phyloP scores from a whole-genome alignment of 805 yeast genomes.

The Yarrowia bubula region DNA sequence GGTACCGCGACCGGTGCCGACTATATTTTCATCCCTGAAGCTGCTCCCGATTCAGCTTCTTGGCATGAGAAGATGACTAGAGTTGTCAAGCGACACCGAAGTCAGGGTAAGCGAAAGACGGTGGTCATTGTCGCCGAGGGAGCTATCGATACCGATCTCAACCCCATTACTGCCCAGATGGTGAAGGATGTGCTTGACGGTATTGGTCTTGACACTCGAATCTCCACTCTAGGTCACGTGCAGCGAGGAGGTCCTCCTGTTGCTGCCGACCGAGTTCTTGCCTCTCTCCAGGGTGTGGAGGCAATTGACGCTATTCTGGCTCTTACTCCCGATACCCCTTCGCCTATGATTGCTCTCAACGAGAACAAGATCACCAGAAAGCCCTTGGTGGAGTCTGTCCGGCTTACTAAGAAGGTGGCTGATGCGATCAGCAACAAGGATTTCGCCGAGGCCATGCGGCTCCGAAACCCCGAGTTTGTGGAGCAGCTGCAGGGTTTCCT shows the following conservation, averaged over 20 bases:
- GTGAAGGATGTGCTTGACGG: constrained; percentile 74
- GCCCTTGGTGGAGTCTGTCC: constrained; percentile 87
- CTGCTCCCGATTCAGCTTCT: constrained; percentile 68
- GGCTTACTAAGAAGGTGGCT: constrained; percentile 85
- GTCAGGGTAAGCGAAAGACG: constrained; percentile 86
- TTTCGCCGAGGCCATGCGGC: constrained; percentile 80
- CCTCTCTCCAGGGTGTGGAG: constrained; percentile 96
- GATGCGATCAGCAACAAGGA: constrained; percentile 74
- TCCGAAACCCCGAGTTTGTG: constrained; percentile 84
- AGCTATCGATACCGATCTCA: constrained; percentile 78
- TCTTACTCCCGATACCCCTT: constrained; percentile 84
- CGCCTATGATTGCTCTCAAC: constrained; percentile 87
- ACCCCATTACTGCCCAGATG: constrained; percentile 74
- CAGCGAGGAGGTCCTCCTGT: constrained; percentile 99
- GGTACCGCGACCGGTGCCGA: constrained; percentile 97
- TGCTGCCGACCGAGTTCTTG: constrained; percentile 86
- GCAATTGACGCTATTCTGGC: constrained; percentile 92
- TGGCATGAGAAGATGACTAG: constrained; percentile 82
- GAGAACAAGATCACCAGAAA: constrained; percentile 84
- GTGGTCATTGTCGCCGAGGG: constrained; percentile 98
- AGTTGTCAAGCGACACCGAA: constrained; percentile 75
- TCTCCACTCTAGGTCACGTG: constrained; percentile 94
- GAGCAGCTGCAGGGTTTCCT: constrained; percentile 75
- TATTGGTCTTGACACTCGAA: constrained; percentile 88
- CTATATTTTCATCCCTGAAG: constrained; percentile 89